These are phyloP conservation scores for Cordyceps sp. DNA, from an alignment of 2,329 filamentous ascomycete genomes.

Conservation along the genomic window DNA sequence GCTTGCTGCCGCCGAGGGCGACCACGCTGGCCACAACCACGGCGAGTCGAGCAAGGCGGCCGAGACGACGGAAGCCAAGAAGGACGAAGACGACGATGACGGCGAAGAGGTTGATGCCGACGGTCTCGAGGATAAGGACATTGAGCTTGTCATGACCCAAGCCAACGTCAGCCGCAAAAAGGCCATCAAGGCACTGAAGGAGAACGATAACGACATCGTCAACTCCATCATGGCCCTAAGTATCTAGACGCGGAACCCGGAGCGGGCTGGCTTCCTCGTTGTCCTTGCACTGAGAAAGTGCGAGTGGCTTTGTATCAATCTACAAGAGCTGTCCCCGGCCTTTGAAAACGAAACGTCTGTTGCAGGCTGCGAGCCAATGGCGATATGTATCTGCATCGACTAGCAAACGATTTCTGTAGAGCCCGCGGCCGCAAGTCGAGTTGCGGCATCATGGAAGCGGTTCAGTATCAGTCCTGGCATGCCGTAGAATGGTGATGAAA, in stretches of 20 bases:
- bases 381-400: no score
- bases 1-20: conserved; percentile 59
- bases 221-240: conserved; percentile 99
- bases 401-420: no score
- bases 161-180: conserved; percentile 95
- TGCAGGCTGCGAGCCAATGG: no score
- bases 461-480: no score
- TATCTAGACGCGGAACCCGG: conserved; percentile 33
- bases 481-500: no score
- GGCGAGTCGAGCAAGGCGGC: conserved; percentile 48
- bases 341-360: no score
- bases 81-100: conserved; percentile 79
- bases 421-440: no score
- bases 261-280: conserved; percentile 6
- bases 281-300: conserved; percentile 9
- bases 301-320: conserved; percentile 14
- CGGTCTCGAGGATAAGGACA: conserved; percentile 96
- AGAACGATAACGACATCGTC: conserved; percentile 99
- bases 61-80: conserved; percentile 48
- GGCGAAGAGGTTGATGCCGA: conserved; percentile 90
- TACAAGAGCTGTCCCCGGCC: no score
- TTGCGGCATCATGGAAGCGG: no score
- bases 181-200: conserved; percentile 94
- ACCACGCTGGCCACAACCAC: conserved; percentile 58
- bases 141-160: conserved; percentile 97